Evolutionary conservation across 306 rosid species (phyloP).

Genomic region (Dalbergia oliveri): DNA sequence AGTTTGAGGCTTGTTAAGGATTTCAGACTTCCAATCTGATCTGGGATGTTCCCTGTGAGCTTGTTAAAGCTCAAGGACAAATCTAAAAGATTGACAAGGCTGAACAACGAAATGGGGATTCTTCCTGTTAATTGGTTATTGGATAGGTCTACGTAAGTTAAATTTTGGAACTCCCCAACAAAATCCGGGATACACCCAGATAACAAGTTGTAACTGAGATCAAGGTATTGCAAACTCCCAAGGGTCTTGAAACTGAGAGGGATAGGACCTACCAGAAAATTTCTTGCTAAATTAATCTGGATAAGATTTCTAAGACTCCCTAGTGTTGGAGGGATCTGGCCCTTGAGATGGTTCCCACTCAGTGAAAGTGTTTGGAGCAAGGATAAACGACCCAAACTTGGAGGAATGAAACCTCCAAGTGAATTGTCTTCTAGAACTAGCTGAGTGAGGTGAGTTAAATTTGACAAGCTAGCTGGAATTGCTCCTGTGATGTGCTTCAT

Average conservation of each 20-base stretch:
- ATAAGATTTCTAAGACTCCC: slow-evolving; percentile 67
- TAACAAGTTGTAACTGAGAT: slow-evolving; percentile 77
- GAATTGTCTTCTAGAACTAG: slow-evolving; percentile 79
- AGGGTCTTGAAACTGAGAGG: slow-evolving; percentile 67
- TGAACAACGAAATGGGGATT: slow-evolving; percentile 76
- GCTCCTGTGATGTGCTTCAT: slow-evolving; percentile 81
- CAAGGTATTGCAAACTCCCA: slow-evolving; percentile 70
- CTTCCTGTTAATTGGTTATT: slow-evolving; percentile 71
- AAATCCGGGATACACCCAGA: slow-evolving; percentile 73
- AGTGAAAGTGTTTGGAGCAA: slow-evolving; percentile 76
- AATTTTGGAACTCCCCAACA: slow-evolving; percentile 64
- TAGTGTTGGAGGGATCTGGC: slow-evolving; percentile 77
- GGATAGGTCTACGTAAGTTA: slow-evolving; percentile 81
- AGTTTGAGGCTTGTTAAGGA: slow-evolving; percentile 76
- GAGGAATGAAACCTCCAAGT: slow-evolving; percentile 82
- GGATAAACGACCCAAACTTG: slow-evolving; percentile 72
- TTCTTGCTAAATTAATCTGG: slow-evolving; percentile 77
- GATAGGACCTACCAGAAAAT: slow-evolving; percentile 70
- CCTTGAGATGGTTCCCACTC: slow-evolving; percentile 77
- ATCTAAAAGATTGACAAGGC: slow-evolving; percentile 72
- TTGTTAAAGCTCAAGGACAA: slow-evolving; percentile 76
- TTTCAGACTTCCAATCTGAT: slow-evolving; percentile 69
- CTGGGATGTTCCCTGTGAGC: slow-evolving; percentile 82
- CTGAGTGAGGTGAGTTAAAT: slow-evolving; percentile 74
- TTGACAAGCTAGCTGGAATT: slow-evolving; percentile 79